Percentiles rank a stretch among this genome's conserved stretches.
phyloP scores from a whole-genome alignment of 495 filamentous ascomycete genomes.

The Darksidea phi region DNA sequence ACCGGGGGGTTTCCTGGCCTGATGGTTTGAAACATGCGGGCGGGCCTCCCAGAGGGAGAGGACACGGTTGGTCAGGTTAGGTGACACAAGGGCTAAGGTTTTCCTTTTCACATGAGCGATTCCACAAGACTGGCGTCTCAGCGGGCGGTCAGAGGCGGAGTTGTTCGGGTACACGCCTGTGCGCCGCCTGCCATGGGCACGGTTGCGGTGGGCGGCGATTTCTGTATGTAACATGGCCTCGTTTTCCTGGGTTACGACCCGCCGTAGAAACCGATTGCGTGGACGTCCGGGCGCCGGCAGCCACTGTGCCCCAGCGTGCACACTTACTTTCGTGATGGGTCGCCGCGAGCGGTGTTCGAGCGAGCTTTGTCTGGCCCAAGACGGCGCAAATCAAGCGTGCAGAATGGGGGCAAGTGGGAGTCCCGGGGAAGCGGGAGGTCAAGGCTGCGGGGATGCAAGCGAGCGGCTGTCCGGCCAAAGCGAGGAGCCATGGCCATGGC shows the following conservation, averaged over 20 bases:
- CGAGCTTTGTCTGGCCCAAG: no score
- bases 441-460: neutral
- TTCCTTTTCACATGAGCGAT: constrained; percentile 15
- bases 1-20: constrained; percentile 13
- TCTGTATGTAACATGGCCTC: constrained; percentile 36
- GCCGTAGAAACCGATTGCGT: constrained; percentile 22
- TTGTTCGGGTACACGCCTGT: constrained; percentile 28
- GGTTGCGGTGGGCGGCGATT: neutral
- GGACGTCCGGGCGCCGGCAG: constrained; percentile 12
- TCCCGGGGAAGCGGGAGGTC: constrained; percentile 32
- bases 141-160: constrained; percentile 25
- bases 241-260: constrained; percentile 29
- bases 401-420: neutral
- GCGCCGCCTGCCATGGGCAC: constrained; percentile 2
- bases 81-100: constrained; percentile 23
- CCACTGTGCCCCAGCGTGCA: neutral
- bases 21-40: constrained; percentile 35
- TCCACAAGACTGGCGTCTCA: constrained; percentile 21
- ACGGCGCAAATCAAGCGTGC: constrained; percentile 9
- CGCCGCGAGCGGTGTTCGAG: neutral
- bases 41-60: constrained; percentile 7
- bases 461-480: constrained; percentile 3
- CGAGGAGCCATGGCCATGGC: neutral
- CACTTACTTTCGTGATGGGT: neutral
- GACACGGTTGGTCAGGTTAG: constrained; percentile 5